Conservation (phyloP, 805 yeast species). For the Candida gorgasii region DNA sequence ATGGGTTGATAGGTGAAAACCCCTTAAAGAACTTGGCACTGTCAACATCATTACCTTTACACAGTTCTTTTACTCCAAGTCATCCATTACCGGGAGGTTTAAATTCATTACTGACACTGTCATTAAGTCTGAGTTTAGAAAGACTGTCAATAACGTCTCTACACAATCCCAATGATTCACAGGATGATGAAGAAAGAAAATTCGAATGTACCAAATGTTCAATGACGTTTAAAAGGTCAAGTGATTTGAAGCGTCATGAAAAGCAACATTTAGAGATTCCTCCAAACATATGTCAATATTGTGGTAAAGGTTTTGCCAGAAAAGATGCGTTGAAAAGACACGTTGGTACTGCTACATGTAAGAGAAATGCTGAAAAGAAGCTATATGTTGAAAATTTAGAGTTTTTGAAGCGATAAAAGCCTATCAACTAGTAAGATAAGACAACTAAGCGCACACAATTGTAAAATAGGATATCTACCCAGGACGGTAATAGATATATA, state of each 20-base stretch:
- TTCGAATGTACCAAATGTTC: slow-evolving; percentile 62
- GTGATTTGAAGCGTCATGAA: slow-evolving; percentile 73
- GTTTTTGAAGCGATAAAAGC: slow-evolving; percentile 2
- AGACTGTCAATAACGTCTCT: too few relatives aligned
- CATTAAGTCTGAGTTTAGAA: neutral
- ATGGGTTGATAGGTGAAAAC: slow-evolving; percentile 13
- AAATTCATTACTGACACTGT: neutral
- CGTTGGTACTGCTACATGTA: slow-evolving; percentile 71
- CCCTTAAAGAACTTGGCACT: slow-evolving; percentile 11
- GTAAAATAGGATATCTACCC: neutral
- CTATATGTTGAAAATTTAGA: slow-evolving; percentile 34
- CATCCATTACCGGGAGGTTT: neutral
- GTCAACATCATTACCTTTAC: neutral
- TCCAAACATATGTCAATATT: slow-evolving; percentile 71
- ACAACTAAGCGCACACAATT: too few relatives aligned
- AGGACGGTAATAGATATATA: neutral
- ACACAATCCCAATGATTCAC: too few relatives aligned
- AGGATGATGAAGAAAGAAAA: slow-evolving; percentile 27
- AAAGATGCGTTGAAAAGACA: slow-evolving; percentile 82
- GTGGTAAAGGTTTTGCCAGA: slow-evolving; percentile 83
- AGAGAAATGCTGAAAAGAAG: slow-evolving; percentile 62
- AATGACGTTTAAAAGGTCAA: slow-evolving; percentile 63
- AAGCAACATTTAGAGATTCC: slow-evolving; percentile 71
- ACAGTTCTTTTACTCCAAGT: neutral
- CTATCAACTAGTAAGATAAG: slow-evolving; percentile 2